Evolutionary conservation across 768 basidiomycete species (phyloP).

Genomic region (Mycena rebaudengoi): DNA sequence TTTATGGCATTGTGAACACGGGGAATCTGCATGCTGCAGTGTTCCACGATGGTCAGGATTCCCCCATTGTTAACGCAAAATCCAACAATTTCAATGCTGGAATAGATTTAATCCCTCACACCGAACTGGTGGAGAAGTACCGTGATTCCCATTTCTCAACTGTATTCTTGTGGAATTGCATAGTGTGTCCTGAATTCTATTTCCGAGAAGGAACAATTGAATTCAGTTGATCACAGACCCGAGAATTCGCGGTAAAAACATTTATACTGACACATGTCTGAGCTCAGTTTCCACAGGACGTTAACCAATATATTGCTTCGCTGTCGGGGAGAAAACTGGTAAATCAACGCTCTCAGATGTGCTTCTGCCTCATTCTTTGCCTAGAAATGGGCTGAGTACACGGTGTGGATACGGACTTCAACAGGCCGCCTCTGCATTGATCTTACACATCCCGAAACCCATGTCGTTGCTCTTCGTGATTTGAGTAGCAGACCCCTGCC

Average conservation of each 20-base stretch:
- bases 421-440: background rate
- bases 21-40: background rate
- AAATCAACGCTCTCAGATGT: background rate
- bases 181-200: background rate
- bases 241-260: background rate
- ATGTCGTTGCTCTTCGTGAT: background rate
- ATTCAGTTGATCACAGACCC: background rate
- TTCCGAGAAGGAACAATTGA: background rate
- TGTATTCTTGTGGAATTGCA: background rate
- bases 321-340: background rate
- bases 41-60: background rate
- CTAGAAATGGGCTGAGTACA: background rate
- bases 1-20: background rate
- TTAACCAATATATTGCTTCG: background rate
- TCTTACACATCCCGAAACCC: background rate
- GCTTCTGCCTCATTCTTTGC: background rate
- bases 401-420: background rate
- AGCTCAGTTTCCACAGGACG: background rate
- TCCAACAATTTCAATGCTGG: background rate
- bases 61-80: background rate
- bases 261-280: background rate
- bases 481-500: background rate
- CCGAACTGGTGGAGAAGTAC: background rate
- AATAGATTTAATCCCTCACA: background rate
- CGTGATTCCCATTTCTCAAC: background rate